These are phyloP conservation scores for Zygosaccharomyces siamensis DNA, from an alignment of 805 yeast genomes.

Conservation along the genomic window DNA sequence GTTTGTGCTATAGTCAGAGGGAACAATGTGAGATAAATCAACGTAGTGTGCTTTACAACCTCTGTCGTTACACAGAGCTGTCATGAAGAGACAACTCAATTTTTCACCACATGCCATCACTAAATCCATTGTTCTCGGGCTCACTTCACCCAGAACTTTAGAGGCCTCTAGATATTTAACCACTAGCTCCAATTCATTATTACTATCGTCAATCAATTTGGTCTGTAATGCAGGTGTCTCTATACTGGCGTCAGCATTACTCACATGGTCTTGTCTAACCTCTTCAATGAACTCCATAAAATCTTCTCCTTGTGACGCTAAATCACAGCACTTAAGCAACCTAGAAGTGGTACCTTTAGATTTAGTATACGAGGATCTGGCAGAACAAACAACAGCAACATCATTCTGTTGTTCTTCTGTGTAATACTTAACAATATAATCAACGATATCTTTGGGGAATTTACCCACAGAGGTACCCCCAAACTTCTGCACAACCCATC, in stretches of 20 bases:
- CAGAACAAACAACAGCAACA: conserved; percentile 94
- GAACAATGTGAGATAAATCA: conserved; percentile 70
- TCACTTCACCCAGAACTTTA: conserved; percentile 84
- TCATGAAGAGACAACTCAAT: conserved; percentile 82
- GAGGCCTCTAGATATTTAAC: conserved; percentile 77
- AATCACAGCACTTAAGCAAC: conserved; percentile 76
- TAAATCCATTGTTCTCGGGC: conserved; percentile 79
- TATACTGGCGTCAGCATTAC: conserved; percentile 60
- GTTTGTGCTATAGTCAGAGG: conserved; percentile 48
- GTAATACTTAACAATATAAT: conserved; percentile 72
- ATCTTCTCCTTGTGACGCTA: conserved; percentile 56
- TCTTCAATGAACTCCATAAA: conserved; percentile 56
- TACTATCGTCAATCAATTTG: conserved; percentile 54
- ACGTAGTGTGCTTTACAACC: conserved; percentile 76
- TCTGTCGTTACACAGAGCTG: conserved; percentile 75
- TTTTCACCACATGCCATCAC: conserved; percentile 94
- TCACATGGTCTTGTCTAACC: conserved; percentile 72
- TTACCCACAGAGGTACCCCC: conserved; percentile 98
- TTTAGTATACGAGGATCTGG: conserved; percentile 85
- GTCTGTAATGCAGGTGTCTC: conserved; percentile 42
- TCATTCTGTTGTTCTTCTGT: conserved; percentile 43
- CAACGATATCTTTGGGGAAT: conserved; percentile 79
- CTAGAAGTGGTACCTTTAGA: conserved; percentile 95
- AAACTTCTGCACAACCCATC: conserved; percentile 86
- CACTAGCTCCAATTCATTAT: conserved; percentile 61